phyloP scores from a whole-genome alignment of 768 basidiomycete genomes.

The Pseudohyphozyma bogoriensis region DNA sequence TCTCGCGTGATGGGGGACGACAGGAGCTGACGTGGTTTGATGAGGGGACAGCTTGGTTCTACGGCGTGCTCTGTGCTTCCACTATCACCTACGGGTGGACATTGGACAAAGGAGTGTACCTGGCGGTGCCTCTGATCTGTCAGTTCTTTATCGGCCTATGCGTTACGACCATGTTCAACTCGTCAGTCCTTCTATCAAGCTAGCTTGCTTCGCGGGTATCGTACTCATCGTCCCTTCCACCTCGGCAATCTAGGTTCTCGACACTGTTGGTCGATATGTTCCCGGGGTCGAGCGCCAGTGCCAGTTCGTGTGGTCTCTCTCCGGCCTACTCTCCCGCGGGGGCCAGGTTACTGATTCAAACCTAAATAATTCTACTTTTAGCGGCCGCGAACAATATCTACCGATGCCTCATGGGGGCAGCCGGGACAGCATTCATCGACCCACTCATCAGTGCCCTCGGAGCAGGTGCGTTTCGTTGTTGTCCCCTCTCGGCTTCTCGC shows the following conservation, averaged over 20 bases:
- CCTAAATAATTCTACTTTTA: too few species aligned
- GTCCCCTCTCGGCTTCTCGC: background rate
- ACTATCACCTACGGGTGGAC: conserved; percentile 35
- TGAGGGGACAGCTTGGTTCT: conserved; percentile 21
- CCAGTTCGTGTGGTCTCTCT: too few species aligned
- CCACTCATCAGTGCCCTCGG: conserved; percentile 18
- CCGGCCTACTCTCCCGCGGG: too few species aligned
- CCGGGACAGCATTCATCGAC: conserved; percentile 13
- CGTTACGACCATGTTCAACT: conserved; percentile 25
- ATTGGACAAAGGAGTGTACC: conserved; percentile 27
- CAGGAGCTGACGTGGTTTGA: too few species aligned
- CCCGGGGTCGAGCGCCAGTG: conserved; percentile 36
- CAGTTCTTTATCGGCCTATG: conserved; percentile 33
- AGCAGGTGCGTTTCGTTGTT: conserved; percentile 1
- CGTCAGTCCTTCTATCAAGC: background rate
- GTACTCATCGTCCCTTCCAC: too few species aligned
- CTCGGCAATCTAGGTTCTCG: background rate
- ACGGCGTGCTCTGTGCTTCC: conserved; percentile 15
- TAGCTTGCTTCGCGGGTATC: background rate
- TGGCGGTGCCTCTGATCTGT: conserved; percentile 34
- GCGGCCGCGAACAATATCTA: conserved; percentile 35
- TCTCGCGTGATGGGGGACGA: too few species aligned
- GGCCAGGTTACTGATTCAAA: too few species aligned
- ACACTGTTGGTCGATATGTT: conserved; percentile 36
- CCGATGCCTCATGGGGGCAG: conserved; percentile 27